Evolutionary conservation across 2,329 filamentous ascomycete genomes (phyloP), one percentile per base, ranked within the genome.

Genomic region (Pseudomassariella vexata): DNA sequence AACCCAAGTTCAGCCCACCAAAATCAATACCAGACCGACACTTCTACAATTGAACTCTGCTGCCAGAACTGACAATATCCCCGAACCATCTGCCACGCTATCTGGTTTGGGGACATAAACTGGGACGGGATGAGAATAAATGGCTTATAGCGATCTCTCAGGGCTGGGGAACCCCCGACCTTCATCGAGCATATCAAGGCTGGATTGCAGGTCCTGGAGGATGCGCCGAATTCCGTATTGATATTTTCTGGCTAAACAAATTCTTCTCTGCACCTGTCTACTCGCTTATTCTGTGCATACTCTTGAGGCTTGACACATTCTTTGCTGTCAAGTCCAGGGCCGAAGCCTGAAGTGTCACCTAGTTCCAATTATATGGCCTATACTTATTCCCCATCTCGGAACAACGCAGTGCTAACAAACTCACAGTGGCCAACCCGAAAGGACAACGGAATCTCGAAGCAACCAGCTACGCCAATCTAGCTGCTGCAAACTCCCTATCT

Each of bases 141-240:
- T 85, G 80, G 79, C 66, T 87, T 18, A 79, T 94, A 11, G 80
- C 85, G 32, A 64, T 70, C 20, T 94, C 92, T 49, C 88, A 94
- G 52, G 65, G n/a, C 61, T 16, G 81, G 82, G 36, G 86, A 94
- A 57, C 84, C 83, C 3, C 71, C 73, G 6, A 92, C 85, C 0
- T 94, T 90, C 52, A 69, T 84, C n/a, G 59, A 71, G 23, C 89
- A 95, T 55, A 76, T 85, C 41, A 70, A 75, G 41, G 72, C 74
- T 0, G 85, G 83, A 0, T 51, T 88, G 6, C 50, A 60, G 19
- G 55, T 62, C 1, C 56, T 86, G 7, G 57, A 58, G 1, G 50
- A 61, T 15, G 67, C 71, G 45, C 49, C 53, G 1, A 42, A 48
- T 17, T 65, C 68, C 2, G 52, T 82, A 9, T 61, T 94, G 23